Percentiles rank a stretch among this genome's conserved stretches.
Conservation (phyloP, 2,329 filamentous ascomycete species). For the Phyllosticta ampelicida region DNA sequence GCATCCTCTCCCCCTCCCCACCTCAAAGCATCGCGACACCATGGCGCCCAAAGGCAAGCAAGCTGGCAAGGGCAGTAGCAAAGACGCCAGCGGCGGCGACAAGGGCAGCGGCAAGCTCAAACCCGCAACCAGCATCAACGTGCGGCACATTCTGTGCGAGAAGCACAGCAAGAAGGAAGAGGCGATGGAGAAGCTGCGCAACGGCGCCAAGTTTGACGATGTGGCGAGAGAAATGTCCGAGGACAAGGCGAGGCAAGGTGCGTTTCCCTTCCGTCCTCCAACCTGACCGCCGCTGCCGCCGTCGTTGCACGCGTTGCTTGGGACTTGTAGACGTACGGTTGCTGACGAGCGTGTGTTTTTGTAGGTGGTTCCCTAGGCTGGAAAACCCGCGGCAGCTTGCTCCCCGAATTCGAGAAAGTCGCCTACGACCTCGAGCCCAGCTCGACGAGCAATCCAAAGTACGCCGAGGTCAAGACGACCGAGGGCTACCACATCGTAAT, state of each 20-base stretch:
- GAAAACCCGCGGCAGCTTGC: constrained; percentile 57
- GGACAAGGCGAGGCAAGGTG: constrained; percentile 59
- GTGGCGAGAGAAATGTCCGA: constrained; percentile 64
- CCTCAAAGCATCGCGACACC: not conserved
- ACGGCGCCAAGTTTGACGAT: constrained; percentile 61
- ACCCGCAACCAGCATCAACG: constrained; percentile 58
- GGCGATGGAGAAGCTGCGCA: constrained; percentile 56
- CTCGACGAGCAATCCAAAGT: constrained; percentile 52
- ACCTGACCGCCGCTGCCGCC: not conserved
- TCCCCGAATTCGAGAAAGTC: constrained; percentile 60
- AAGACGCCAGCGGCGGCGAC: constrained; percentile 18
- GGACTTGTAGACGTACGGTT: too few species aligned
- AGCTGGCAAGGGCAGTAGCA: not conserved
- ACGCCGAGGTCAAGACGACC: constrained; percentile 60
- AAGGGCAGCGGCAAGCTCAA: constrained; percentile 43
- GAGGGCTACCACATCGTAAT: constrained; percentile 76
- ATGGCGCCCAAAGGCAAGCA: constrained; percentile 8
- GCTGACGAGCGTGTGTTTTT: not conserved
- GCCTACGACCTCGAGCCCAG: constrained; percentile 60
- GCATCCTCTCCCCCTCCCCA: not conserved
- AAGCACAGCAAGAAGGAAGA: constrained; percentile 72
- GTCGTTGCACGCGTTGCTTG: not conserved
- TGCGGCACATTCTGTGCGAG: constrained; percentile 65
- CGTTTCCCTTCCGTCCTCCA: constrained; percentile 10
- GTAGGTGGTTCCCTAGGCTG: constrained; percentile 60